phyloP scores from a whole-genome alignment of 176 grass and related monocot species.

The Zoysia pacifica region DNA sequence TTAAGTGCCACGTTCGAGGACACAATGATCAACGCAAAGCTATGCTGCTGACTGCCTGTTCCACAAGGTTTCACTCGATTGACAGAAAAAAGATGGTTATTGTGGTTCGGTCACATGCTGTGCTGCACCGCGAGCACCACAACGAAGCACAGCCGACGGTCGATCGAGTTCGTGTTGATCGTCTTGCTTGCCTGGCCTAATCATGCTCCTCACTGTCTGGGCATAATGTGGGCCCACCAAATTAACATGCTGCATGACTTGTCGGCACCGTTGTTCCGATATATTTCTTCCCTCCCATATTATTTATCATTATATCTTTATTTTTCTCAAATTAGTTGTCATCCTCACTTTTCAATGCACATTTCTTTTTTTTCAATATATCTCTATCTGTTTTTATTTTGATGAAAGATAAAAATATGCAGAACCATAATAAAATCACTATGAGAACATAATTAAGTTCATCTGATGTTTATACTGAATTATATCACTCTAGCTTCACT shows the following conservation, averaged over 20 bases:
- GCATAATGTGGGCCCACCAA: background rate
- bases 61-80: conserved; percentile 17
- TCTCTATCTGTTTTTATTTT: no score
- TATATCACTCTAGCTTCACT: no score
- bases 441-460: no score
- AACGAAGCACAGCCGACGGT: background rate
- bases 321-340: background rate
- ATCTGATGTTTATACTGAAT: no score
- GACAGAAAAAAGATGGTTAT: conserved; percentile 6
- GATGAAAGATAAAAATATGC: no score
- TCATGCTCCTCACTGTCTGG: conserved; percentile 28
- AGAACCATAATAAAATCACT: no score
- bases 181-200: conserved; percentile 29
- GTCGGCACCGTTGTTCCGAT: background rate
- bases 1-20: background rate
- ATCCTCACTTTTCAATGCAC: no score
- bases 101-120: conserved; percentile 37
- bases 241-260: conserved; percentile 27
- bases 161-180: conserved; percentile 14
- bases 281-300: background rate
- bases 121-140: conserved; percentile 16
- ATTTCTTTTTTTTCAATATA: no score
- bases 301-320: background rate
- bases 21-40: conserved; percentile 23
- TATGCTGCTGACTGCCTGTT: conserved; percentile 1